Base-by-base conservation (phyloP, 1,139 yeast genomes). In the Yamadazyma mexicana region DNA sequence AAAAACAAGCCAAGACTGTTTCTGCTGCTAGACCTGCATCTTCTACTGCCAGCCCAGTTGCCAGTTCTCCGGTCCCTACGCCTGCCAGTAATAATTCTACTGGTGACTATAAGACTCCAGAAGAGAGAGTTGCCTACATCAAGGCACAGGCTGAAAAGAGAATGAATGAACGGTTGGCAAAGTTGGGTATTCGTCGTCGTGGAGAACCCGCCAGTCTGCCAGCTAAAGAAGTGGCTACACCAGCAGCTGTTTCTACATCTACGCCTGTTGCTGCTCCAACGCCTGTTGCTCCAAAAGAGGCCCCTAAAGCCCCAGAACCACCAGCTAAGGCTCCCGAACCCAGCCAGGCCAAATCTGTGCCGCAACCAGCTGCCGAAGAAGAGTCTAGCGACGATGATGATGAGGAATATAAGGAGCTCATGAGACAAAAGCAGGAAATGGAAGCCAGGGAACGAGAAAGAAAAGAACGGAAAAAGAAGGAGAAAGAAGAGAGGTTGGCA, bases 131-230 rank as follows among this genome's bases (percentile, higher is more conserved):
- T 6, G 91, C 91, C 5, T 81, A 82, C 50, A 83, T 89, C 44
- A 88, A 87, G 57, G 96, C 92, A 10, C 95, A 87, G 54, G 98
- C 98, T 0, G 87, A 86, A 51, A 81, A 84, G 61, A 78, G 88
- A 55, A 89, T 91, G 95, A 83, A 81, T 47, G 97, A 89, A 54
- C 73, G 94, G 52, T 72, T 89, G 56, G 96, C 96, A 1, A 86
- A 85, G 48, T 73, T 91, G 43, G 97, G 97, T 1, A 79, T 87
- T 39, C 68, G 77, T 23, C 71, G 84, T 48, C 59, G 52, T 42
- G 52, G 54, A 38, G 49, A 51, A 26, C 39, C 41, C 12, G 44
- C 34, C 17, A 27, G 17, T n/a, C 20, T 20, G 11, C 17, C 35
- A 22, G 33, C 26, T 8, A 22, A 22, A 17, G 34, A 12, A 18